Evolutionary conservation across 108 stramenopile species (phyloP).

Genomic region (Skeletonema marinoi): DNA sequence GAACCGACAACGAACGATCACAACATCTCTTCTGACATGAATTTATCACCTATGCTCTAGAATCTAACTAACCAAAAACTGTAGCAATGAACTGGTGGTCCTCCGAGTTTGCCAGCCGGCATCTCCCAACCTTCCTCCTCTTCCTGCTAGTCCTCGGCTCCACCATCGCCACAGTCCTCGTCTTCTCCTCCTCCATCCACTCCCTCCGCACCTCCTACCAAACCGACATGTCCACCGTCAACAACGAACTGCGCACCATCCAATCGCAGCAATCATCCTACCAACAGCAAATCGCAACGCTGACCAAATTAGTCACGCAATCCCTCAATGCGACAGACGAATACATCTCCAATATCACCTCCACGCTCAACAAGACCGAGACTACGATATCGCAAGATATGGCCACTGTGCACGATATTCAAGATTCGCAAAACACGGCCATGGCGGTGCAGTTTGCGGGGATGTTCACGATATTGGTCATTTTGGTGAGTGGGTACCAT

Average conservation of each 20-base stretch:
- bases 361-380: slow-evolving; percentile 25
- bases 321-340: slow-evolving; percentile 36
- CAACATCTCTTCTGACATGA: too few relatives aligned
- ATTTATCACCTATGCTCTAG: too few relatives aligned
- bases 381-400: slow-evolving; percentile 34
- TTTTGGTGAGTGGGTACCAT: slow-evolving; percentile 82
- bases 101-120: neutral
- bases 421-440: slow-evolving; percentile 49
- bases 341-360: slow-evolving; percentile 41
- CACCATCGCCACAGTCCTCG: slow-evolving; percentile 24
- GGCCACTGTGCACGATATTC: slow-evolving; percentile 23
- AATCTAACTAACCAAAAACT: too few relatives aligned
- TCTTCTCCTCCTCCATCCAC: slow-evolving; percentile 33
- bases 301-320: slow-evolving; percentile 27
- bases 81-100: neutral
- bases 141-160: slow-evolving; percentile 27
- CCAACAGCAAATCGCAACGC: slow-evolving; percentile 16
- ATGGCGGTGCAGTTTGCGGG: slow-evolving; percentile 74
- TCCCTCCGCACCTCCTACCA: slow-evolving; percentile 19
- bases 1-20: too few relatives aligned
- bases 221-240: slow-evolving; percentile 16
- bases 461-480: slow-evolving; percentile 78
- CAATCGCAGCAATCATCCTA: slow-evolving; percentile 31
- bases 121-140: slow-evolving; percentile 28
- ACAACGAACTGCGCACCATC: slow-evolving; percentile 2